Evolutionary conservation across 1,284 basidiomycete genomes (phyloP).

Genomic region (Melampsora occidentalis): DNA sequence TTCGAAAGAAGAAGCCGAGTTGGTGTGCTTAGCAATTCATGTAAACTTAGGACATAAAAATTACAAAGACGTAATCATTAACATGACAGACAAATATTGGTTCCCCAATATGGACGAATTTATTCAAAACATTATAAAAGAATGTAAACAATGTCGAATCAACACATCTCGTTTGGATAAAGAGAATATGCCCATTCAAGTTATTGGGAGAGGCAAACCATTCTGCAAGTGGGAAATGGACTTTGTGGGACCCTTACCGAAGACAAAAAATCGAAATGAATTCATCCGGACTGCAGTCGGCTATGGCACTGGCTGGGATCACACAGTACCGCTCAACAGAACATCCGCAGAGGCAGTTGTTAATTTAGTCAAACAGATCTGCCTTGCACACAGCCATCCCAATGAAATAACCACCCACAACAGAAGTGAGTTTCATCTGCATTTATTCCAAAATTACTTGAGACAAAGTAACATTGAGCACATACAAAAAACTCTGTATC

Average conservation of each 20-base stretch:
- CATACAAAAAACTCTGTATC: neutral
- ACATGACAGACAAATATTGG: neutral
- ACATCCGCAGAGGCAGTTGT: neutral
- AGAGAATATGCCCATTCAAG: neutral
- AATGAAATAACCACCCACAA: neutral
- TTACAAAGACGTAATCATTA: neutral
- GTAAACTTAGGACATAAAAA: neutral
- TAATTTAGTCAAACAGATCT: neutral
- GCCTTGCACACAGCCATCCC: neutral
- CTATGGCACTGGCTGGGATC: neutral
- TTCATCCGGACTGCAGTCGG: neutral
- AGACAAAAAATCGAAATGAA: neutral
- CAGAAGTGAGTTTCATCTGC: neutral
- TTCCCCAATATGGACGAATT: neutral
- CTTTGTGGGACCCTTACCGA: neutral
- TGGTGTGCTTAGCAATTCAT: neutral
- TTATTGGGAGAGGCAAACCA: neutral
- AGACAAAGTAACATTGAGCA: neutral
- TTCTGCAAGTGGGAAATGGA: conserved; percentile 9
- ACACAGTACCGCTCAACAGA: neutral
- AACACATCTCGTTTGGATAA: neutral
- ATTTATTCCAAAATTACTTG: neutral
- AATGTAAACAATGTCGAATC: neutral
- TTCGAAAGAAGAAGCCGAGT: too few relatives aligned
- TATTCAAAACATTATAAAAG: neutral